A percentile compares a stretch with the other conserved stretches of the same genome.
Conservation (phyloP, 768 basidiomycete genomes). For the Pseudohyphozyma bogoriensis region DNA sequence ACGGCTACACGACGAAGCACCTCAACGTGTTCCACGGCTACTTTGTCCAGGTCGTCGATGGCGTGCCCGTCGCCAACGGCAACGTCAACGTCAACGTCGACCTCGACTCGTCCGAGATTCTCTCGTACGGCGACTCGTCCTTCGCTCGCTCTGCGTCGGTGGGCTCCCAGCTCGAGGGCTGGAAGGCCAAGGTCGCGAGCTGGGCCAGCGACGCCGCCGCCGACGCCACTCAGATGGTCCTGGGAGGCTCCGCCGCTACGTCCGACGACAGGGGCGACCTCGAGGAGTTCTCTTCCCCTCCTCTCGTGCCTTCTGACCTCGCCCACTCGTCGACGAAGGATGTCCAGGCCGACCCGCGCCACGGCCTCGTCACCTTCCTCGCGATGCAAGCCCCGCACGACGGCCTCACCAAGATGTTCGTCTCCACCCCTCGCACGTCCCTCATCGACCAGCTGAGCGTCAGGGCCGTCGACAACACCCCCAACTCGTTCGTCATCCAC, state of each 20-base stretch:
- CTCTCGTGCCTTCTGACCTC: not conserved
- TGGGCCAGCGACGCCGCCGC: slow-evolving; percentile 8
- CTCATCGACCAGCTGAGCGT: slow-evolving; percentile 45
- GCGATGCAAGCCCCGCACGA: slow-evolving; percentile 12
- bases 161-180: not conserved
- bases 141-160: slow-evolving; percentile 3
- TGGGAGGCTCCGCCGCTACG: slow-evolving; percentile 29
- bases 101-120: slow-evolving; percentile 66
- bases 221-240: slow-evolving; percentile 9
- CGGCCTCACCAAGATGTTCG: slow-evolving; percentile 6
- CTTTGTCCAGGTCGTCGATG: slow-evolving; percentile 70
- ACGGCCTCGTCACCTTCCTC: slow-evolving; percentile 28
- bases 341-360: slow-evolving; percentile 22
- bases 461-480: slow-evolving; percentile 46
- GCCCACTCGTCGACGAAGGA: not conserved
- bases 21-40: slow-evolving; percentile 87
- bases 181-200: slow-evolving; percentile 10
- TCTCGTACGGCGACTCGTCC: slow-evolving; percentile 78
- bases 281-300: slow-evolving; percentile 15
- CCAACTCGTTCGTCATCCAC: slow-evolving; percentile 44
- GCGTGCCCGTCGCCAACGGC: slow-evolving; percentile 59
- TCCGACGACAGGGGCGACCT: too few species aligned
- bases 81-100: slow-evolving; percentile 92
- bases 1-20: slow-evolving; percentile 75
- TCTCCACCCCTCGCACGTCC: slow-evolving; percentile 3